A percentile compares a stretch with the other conserved stretches of the same genome.
These are phyloP conservation scores for Kandelia obovata DNA, from an alignment of 345 rosid species.

Conservation along the genomic window DNA sequence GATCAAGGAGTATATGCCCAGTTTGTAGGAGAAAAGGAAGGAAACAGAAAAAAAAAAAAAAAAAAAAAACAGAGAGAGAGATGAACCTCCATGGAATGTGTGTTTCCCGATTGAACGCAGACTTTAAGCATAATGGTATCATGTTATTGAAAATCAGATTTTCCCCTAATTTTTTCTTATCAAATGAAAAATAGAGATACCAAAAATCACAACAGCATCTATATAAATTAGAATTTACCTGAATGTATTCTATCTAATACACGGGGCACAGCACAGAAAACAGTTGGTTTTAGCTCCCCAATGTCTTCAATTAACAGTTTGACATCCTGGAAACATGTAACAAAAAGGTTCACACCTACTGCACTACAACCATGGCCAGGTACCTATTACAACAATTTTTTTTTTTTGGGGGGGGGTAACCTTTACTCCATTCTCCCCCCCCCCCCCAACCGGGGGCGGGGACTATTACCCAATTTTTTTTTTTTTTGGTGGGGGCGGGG, in stretches of 20 bases:
- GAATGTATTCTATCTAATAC: slow-evolving; percentile 79
- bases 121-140: slow-evolving; percentile 3
- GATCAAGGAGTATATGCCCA: not conserved
- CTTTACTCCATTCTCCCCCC: too few relatives aligned
- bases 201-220: not conserved
- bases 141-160: slow-evolving; percentile 2
- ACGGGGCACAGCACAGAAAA: slow-evolving; percentile 98
- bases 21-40: not conserved
- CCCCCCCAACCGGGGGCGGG: too few relatives aligned
- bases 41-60: not conserved
- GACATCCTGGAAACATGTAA: slow-evolving; percentile 59
- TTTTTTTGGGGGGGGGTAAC: not conserved
- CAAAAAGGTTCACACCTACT: not conserved
- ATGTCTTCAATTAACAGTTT: slow-evolving; percentile 82
- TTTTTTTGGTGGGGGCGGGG: not conserved
- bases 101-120: not conserved
- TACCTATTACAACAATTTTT: not conserved
- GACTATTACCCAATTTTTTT: too few relatives aligned
- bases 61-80: too few relatives aligned
- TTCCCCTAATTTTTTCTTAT: not conserved
- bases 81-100: too few relatives aligned
- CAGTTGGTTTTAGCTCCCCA: slow-evolving; percentile 79
- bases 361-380: not conserved
- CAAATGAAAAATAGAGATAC: not conserved
- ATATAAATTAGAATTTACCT: slow-evolving; percentile 37